Evolutionary conservation across 805 yeast genomes (phyloP).

Genomic region (Candida germanica): DNA sequence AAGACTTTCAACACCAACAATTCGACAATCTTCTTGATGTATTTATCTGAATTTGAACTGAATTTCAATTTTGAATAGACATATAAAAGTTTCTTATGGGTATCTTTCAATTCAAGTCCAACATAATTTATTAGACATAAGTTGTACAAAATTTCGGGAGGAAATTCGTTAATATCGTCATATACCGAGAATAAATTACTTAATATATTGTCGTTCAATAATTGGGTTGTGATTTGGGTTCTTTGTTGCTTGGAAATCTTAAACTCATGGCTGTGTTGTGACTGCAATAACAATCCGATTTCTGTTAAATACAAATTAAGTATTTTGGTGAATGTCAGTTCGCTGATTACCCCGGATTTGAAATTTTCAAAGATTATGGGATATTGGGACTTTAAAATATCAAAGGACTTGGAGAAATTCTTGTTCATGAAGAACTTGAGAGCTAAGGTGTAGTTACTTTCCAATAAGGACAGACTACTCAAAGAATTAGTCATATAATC

Average conservation of each 20-base stretch:
- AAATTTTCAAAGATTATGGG: slow-evolving; percentile 19
- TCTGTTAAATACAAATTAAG: slow-evolving; percentile 35
- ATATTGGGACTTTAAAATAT: slow-evolving; percentile 22
- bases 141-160: slow-evolving; percentile 32
- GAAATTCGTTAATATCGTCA: slow-evolving; percentile 20
- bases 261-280: slow-evolving; percentile 8
- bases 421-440: slow-evolving; percentile 39
- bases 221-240: slow-evolving; percentile 13
- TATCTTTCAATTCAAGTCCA: slow-evolving; percentile 18
- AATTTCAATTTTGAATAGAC: slow-evolving; percentile 13
- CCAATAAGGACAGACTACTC: slow-evolving; percentile 9
- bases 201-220: slow-evolving; percentile 18
- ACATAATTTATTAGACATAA: slow-evolving; percentile 27
- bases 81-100: slow-evolving; percentile 8
- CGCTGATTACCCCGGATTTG: slow-evolving; percentile 22
- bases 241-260: slow-evolving; percentile 9
- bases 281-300: slow-evolving; percentile 22
- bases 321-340: slow-evolving; percentile 31
- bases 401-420: slow-evolving; percentile 32
- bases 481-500: slow-evolving; percentile 8
- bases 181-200: slow-evolving; percentile 18
- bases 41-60: slow-evolving; percentile 2
- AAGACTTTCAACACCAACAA: slow-evolving; percentile 34
- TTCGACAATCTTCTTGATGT: slow-evolving; percentile 23
- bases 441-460: slow-evolving; percentile 28